Percentiles rank a stretch among this genome's conserved stretches.
Conservation (phyloP, 208 protist species). For the Acanthamoeba sp. region DNA sequence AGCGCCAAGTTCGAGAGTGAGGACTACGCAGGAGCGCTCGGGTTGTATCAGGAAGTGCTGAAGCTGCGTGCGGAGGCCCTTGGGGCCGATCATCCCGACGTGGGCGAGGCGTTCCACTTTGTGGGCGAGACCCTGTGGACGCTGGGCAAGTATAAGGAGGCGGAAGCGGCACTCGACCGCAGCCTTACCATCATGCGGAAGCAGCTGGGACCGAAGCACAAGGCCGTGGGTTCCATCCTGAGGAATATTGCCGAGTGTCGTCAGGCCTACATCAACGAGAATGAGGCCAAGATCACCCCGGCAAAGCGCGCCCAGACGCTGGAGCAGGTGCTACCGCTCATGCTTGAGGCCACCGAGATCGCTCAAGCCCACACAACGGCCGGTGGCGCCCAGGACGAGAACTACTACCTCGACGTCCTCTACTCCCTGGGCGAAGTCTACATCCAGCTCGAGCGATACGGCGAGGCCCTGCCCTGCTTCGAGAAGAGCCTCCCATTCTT, state of each 20-base stretch:
- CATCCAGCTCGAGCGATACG: constrained; percentile 46
- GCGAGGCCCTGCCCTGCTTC: constrained; percentile 48
- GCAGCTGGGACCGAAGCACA: constrained; percentile 26
- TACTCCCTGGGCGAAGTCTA: constrained; percentile 28
- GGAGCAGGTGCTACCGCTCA: constrained; percentile 10
- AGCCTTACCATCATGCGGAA: constrained; percentile 40
- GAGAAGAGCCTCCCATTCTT: constrained; percentile 10
- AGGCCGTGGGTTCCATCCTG: constrained; percentile 37
- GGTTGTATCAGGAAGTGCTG: neutral
- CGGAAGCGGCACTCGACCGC: neutral
- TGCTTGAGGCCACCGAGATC: constrained; percentile 22
- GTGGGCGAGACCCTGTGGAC: constrained; percentile 23
- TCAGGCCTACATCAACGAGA: constrained; percentile 26
- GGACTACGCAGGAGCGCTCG: neutral
- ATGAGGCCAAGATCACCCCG: neutral
- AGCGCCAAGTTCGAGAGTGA: neutral
- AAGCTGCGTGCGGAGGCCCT: constrained; percentile 22
- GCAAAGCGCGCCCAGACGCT: neutral
- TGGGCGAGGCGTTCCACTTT: constrained; percentile 33
- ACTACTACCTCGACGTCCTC: neutral
- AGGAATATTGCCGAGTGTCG: constrained; percentile 56
- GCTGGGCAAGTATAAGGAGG: constrained; percentile 21
- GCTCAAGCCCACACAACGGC: neutral
- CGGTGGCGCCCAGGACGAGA: neutral
- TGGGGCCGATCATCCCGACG: neutral